Evolutionary conservation across 1,139 yeast genomes (phyloP), one percentile per base, ranked within the genome.

Genomic region (Lizanozyma gosingica): DNA sequence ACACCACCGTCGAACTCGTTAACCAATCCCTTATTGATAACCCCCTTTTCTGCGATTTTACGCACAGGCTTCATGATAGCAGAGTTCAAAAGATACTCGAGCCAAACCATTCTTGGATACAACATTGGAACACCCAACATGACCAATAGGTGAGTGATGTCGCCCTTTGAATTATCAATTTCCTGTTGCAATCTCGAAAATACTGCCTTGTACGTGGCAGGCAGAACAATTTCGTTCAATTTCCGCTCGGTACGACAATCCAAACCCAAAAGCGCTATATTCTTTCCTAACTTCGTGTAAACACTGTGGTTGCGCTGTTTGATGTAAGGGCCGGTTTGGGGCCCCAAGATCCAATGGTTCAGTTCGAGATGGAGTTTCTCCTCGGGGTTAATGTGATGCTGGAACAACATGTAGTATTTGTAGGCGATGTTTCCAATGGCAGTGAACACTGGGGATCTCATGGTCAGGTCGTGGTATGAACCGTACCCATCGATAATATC

Each of bases 401-500:
- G 97, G 65, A 90, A 90, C 33, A 92, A 62, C 85, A 88, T 76
- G 59, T 92, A 90, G 61, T 83, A 88, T 57, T 80, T 80, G 67
- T 78, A 86, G 1, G 97, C 96, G 15, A 77, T 64, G 45, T 74
- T 73, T 6, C 97, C 97, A 35, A 90, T 72, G 9, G 81, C 76
- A 41, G 62, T 58, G 57, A 90, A 85, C 16, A 85, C 74, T 1
- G 78, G 78, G 29, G 80, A 75, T 1, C 54, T 53, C 96, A 87
- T 88, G 37, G 95, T 85, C 2, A 60, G 45, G 47, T 86, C 85
- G 38, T 71, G 70, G 60, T 90, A 90, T 2, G 95, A 83, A 1
- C 97, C 98, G 62, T 79, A 92, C 2, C 97, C 98, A 56, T 90
- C 98, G 50, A 92, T 88, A 42, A 90, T 83, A 58, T 88, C 97